phyloP scores from a whole-genome alignment of 305 asterid genomes.

The Fraxinus velutina region DNA sequence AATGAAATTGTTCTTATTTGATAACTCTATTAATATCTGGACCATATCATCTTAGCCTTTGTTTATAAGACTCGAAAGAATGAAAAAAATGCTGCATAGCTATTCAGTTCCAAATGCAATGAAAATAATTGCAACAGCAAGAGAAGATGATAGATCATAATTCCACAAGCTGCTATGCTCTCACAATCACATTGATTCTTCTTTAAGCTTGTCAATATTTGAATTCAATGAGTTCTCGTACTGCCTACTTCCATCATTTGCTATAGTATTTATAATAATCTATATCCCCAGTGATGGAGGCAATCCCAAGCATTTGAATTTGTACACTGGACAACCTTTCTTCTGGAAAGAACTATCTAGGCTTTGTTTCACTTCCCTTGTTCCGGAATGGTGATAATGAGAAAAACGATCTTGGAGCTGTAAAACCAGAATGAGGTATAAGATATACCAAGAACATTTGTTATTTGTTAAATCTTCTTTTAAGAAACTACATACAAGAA shows the following conservation, averaged over 20 bases:
- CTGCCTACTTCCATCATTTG: conserved; percentile 26
- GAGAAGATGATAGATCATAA: not conserved
- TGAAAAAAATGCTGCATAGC: not conserved
- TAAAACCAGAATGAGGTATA: conserved; percentile 13
- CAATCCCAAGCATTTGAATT: conserved; percentile 26
- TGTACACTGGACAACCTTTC: conserved; percentile 14
- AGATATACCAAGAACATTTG: not conserved
- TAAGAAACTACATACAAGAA: not conserved
- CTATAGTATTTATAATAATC: conserved; percentile 13
- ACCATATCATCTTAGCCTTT: not conserved
- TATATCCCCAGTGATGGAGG: conserved; percentile 10
- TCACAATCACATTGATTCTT: not conserved
- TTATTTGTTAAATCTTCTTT: not conserved
- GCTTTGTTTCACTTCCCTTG: conserved; percentile 86
- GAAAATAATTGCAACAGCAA: not conserved
- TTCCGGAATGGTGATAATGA: conserved; percentile 78
- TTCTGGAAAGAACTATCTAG: conserved; percentile 41
- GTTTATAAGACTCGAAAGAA: not conserved
- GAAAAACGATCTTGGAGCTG: conserved; percentile 89
- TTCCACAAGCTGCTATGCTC: not conserved
- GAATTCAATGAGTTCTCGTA: not conserved
- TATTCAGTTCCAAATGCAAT: not conserved
- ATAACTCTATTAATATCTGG: not conserved
- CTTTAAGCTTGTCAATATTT: not conserved
- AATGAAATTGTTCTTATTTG: not conserved